Evolutionary conservation across 768 basidiomycete genomes (phyloP), one percentile per base, ranked within the genome.

Genomic region (Boletus insuetus): DNA sequence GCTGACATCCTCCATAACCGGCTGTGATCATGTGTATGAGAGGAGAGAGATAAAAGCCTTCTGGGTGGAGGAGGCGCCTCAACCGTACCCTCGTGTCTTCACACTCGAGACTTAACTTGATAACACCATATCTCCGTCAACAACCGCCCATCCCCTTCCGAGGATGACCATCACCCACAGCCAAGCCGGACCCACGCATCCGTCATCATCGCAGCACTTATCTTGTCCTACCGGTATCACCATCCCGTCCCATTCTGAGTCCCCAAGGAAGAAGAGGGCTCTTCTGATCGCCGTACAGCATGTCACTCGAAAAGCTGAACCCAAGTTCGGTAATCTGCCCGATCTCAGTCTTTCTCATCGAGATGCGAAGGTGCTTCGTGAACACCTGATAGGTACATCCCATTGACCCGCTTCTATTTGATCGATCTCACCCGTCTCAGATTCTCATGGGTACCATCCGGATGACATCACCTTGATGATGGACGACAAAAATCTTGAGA

Each of bases 401-500:
- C 44, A 20, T 43, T 12, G 10, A 17, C 1, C n/a, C 3, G 4
- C 14, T 34, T 47, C n/a, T 26, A 12, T 42, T 44, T 46, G 39
- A 44, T 50, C 24, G 14, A 42, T 53, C 54, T 47, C 34, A 58
- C 22, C 26, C 0, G 22, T 39, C 31, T 22, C 17, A 79, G 78
- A 66, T 1, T 54, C 49, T 19, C 79, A 76, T 49, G 68, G 59
- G 1, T 83, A 83, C 58, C 46, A 65, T 1, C 45, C 59, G 0
- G 64, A 73, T 14, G 71, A 82, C 48, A 74, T 83, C 34, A 73
- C 67, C 0, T 58, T 78, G 0, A 73, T 85, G 47, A 67, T 78
- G 9, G 82, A 84, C 53, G 58, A 66, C 6, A 24, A 19, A 9
- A 9, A 1, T 6, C 64, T 71, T n/a, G 64, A 72, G 3, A 32